phyloP scores from a whole-genome alignment of 768 basidiomycete genomes.

The Leccinum uliginosum region DNA sequence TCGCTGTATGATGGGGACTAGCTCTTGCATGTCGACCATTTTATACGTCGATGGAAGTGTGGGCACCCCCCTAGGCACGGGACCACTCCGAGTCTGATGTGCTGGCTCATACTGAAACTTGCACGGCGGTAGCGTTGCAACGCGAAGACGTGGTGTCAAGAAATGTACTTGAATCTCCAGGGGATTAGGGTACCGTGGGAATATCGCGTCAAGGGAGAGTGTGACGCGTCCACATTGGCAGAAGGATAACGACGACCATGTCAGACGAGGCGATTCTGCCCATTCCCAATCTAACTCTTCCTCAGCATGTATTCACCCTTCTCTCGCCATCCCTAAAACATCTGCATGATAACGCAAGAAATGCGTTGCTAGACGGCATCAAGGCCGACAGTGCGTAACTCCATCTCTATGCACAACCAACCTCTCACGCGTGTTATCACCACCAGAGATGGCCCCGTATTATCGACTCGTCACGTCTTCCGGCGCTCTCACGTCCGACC shows the following conservation, averaged over 20 bases:
- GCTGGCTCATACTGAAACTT: too few relatives aligned
- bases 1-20: not conserved
- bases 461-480: slow-evolving; percentile 56
- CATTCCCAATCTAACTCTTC: slow-evolving; percentile 78
- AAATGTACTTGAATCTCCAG: not conserved
- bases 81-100: not conserved
- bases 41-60: slow-evolving; percentile 1
- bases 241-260: slow-evolving; percentile 41
- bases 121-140: not conserved
- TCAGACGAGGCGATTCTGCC: slow-evolving; percentile 82
- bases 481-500: slow-evolving; percentile 39
- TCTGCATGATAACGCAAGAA: slow-evolving; percentile 64
- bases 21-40: not conserved
- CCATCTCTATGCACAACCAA: not conserved
- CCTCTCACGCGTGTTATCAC: not conserved
- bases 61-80: not conserved
- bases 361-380: slow-evolving; percentile 66
- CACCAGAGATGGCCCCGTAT: slow-evolving; percentile 84
- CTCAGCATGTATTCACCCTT: slow-evolving; percentile 77
- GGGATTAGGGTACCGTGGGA: not conserved
- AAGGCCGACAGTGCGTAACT: slow-evolving; percentile 66
- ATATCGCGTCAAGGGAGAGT: not conserved
- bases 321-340: slow-evolving; percentile 54
- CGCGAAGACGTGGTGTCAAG: not conserved
- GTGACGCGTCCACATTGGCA: slow-evolving; percentile 18